Conservation (phyloP, 768 basidiomycete genomes). For the Punctularia strigosozonata region DNA sequence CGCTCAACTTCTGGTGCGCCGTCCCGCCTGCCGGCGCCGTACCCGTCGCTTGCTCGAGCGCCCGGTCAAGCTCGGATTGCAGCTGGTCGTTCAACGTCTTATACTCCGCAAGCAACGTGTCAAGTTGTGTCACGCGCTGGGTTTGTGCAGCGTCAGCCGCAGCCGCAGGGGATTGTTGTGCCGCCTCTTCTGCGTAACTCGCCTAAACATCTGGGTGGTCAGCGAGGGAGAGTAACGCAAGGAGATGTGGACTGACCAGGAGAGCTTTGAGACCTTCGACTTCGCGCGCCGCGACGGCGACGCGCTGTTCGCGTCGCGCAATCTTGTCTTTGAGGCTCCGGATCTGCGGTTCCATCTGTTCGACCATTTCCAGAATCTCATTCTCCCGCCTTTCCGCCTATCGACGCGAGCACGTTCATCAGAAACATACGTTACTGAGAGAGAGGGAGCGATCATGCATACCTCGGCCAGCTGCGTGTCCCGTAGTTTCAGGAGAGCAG, state of each 20-base stretch:
- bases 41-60: conserved; percentile 25
- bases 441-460: no score
- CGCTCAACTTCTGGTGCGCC: no score
- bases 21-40: no score
- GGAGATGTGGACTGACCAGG: conserved; percentile 33
- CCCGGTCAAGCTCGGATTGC: conserved; percentile 36
- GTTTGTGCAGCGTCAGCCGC: conserved; percentile 24
- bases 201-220: conserved; percentile 25
- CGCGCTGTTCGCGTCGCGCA: conserved; percentile 24
- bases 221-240: neutral
- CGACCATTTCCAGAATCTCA: conserved; percentile 23
- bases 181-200: conserved; percentile 50
- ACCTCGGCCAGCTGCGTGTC: conserved; percentile 39
- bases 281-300: conserved; percentile 43
- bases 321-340: conserved; percentile 28
- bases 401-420: no score
- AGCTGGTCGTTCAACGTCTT: conserved; percentile 37
- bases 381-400: conserved; percentile 23
- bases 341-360: conserved; percentile 23
- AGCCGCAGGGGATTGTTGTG: conserved; percentile 13
- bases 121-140: conserved; percentile 41
- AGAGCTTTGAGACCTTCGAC: conserved; percentile 56
- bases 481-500: conserved; percentile 38
- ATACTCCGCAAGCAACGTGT: conserved; percentile 41
- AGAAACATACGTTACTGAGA: no score